A percentile compares a stretch with the other conserved stretches of the same genome.
Evolutionary conservation across 768 basidiomycete species (phyloP).

Genomic region (Lactifluus volemus): DNA sequence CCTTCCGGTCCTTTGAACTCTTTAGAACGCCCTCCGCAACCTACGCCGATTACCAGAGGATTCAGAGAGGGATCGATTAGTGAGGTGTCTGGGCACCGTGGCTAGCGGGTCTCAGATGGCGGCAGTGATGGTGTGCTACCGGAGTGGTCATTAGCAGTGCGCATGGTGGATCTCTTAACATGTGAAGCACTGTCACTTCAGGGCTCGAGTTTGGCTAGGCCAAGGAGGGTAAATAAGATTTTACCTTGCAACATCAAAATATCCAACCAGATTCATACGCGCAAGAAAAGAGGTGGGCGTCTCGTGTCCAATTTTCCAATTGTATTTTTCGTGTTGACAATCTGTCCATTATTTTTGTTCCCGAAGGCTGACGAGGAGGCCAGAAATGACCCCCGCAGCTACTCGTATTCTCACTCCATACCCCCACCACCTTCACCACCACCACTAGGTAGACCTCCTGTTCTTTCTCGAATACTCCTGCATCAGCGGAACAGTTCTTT

Average conservation of each 20-base stretch:
- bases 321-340: background rate
- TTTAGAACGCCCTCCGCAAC: background rate
- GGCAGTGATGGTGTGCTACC: background rate
- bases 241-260: slow-evolving; percentile 26
- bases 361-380: slow-evolving; percentile 6
- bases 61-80: background rate
- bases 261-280: slow-evolving; percentile 33
- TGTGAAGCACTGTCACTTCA: background rate
- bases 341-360: background rate
- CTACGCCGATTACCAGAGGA: background rate
- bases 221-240: background rate
- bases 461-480: slow-evolving; percentile 20
- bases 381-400: background rate
- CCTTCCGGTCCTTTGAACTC: slow-evolving; percentile 1
- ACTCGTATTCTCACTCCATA: background rate
- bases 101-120: background rate
- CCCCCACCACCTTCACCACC: slow-evolving; percentile 2
- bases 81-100: background rate
- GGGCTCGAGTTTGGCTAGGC: background rate
- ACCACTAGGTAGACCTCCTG: slow-evolving; percentile 11
- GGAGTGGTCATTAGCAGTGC: slow-evolving; percentile 19
- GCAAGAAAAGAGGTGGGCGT: slow-evolving; percentile 41
- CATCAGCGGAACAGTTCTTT: slow-evolving; percentile 35
- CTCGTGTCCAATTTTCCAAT: background rate
- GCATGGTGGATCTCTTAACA: background rate